Percentiles rank a stretch among this genome's conserved stretches.
phyloP scores from a whole-genome alignment of 2,329 filamentous ascomycete species.

The Thielaviopsis musarum region DNA sequence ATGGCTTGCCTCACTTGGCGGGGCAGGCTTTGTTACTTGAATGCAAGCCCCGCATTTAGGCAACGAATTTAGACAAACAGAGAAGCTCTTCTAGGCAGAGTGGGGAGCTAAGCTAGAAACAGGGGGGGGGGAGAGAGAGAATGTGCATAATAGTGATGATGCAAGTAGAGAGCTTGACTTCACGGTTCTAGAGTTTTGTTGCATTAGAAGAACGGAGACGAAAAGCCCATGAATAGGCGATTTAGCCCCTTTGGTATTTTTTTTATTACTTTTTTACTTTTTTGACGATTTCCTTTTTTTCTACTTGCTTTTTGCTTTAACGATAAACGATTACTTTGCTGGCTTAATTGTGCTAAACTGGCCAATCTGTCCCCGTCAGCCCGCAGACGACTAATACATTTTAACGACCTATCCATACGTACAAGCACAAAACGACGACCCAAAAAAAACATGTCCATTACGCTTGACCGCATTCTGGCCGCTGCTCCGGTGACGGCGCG shows the following conservation, averaged over 20 bases:
- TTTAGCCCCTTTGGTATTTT: background rate
- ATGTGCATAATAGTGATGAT: background rate
- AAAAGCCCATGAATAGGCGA: background rate
- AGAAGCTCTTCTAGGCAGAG: background rate
- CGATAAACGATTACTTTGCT: background rate
- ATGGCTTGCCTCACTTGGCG: too few relatives aligned
- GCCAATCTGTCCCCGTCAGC: background rate
- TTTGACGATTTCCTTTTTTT: background rate
- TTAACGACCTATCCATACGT: background rate
- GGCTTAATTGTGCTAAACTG: background rate
- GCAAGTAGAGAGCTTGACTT: background rate
- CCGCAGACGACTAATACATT: too few relatives aligned
- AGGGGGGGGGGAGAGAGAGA: background rate
- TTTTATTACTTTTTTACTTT: background rate
- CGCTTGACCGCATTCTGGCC: slow-evolving; percentile 57
- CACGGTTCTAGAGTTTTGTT: background rate
- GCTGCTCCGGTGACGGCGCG: slow-evolving; percentile 69
- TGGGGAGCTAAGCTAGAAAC: background rate
- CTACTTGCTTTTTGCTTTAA: background rate
- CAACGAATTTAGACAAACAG: background rate
- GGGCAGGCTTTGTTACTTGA: background rate
- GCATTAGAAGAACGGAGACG: background rate
- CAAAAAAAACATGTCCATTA: slow-evolving; percentile 30
- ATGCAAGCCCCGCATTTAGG: background rate
- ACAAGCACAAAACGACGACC: too few relatives aligned